Conservation (phyloP, 202 grass and related monocot genomes). For the Miscanthus sacchariflorus region DNA sequence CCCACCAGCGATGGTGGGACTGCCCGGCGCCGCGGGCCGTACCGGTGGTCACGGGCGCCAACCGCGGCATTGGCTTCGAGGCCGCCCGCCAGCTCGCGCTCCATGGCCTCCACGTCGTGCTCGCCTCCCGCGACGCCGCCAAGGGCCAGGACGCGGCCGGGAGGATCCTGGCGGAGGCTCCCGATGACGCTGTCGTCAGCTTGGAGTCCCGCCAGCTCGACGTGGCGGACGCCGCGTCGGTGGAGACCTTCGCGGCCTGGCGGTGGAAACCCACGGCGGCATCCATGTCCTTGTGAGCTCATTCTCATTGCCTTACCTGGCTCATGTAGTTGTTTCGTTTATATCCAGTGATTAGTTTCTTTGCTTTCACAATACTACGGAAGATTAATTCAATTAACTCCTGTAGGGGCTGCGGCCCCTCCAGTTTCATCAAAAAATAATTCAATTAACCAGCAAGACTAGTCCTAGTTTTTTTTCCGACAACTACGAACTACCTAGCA, state of each 20-base stretch:
- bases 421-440: too few species aligned
- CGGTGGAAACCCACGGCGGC: conserved; percentile 51
- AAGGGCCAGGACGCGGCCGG: conserved; percentile 40
- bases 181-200: neutral
- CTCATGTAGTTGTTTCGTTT: neutral
- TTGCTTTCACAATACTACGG: neutral
- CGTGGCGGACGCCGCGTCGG: conserved; percentile 61
- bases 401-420: too few species aligned
- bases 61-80: conserved; percentile 84
- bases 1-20: conserved; percentile 57
- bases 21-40: conserved; percentile 47
- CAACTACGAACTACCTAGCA: too few species aligned
- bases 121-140: conserved; percentile 63
- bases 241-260: conserved; percentile 65
- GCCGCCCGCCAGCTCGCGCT: conserved; percentile 67
- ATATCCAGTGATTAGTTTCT: neutral
- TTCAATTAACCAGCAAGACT: neutral
- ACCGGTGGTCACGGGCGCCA: conserved; percentile 82
- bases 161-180: conserved; percentile 34
- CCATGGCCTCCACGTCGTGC: conserved; percentile 76
- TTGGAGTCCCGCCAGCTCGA: conserved; percentile 71
- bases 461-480: neutral
- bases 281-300: conserved; percentile 82
- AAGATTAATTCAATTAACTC: neutral
- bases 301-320: neutral